Evolutionary conservation across 352 stramenopile species (phyloP), one percentile per base, ranked within the genome.

Genomic region (Phytophthora crassamura): DNA sequence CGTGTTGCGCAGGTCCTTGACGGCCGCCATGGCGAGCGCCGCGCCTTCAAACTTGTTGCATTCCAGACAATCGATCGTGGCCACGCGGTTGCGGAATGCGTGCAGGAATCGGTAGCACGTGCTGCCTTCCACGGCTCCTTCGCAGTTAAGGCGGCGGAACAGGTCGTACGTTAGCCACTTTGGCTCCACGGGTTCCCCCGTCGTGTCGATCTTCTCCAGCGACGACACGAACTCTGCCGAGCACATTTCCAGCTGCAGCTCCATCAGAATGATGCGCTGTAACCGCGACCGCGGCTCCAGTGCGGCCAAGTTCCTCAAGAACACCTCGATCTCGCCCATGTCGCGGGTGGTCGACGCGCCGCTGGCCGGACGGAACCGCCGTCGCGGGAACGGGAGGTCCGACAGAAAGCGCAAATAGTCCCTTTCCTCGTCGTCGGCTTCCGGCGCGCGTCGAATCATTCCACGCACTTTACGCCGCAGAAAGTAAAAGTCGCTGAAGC

Each of bases 121-220:
- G 57, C 76, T 80, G 30, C 86, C 86, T 49, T 92, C 86, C 33
- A 91, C 72, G 0, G 75, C 82, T 14, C 64, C 77, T 42, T 80
- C 71, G 41, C 77, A 90, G 51, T 93, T 93, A 2, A 94, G 72
- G 18, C 70, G 81, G 18, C 76, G 58, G 51, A 94, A 94, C 1
- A 94, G 69, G 67, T 94, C 84, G 68, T 88, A 94, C 4, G 52
- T 55, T 38, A 94, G 59, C 86, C 86, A 94, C 52, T 94, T 94
- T 6, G 85, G 84, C 49, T 90, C 86, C 36, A 80, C 40, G 8
- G 72, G 70, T 59, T 94, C 86, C 2, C 70, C 80, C 2, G 67
- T 78, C 45, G 82, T 90, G 57, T 92, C 84, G 28, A 94, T 90
- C 45, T 87, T 87, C 49, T 89, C 80, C 20, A 94, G 71, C 10